Evolutionary conservation across 2,329 filamentous ascomycete genomes (phyloP).

Genomic region (Stromatinia cepivora): DNA sequence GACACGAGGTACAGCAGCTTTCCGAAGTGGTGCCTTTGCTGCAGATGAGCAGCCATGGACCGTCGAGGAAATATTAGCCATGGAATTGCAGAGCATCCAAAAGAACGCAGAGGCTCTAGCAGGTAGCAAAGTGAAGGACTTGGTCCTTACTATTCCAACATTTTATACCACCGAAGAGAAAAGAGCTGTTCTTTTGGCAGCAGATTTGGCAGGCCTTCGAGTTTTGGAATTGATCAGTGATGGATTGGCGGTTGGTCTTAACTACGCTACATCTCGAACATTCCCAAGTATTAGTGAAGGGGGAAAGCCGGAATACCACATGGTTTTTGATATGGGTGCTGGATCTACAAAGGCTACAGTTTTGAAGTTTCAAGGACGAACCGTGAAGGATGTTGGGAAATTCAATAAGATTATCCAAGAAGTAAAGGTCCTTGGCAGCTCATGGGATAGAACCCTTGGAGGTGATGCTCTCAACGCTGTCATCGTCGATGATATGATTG

Average conservation of each 20-base stretch:
- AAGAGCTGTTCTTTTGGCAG: conserved; percentile 79
- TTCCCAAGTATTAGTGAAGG: conserved; percentile 84
- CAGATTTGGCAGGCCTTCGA: conserved; percentile 83
- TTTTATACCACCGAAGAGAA: conserved; percentile 93
- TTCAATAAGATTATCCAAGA: conserved; percentile 98
- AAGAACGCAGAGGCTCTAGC: conserved; percentile 84
- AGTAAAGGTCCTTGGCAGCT: conserved; percentile 80
- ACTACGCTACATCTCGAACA: conserved; percentile 88
- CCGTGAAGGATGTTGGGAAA: conserved; percentile 86
- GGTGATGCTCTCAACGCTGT: conserved; percentile 86
- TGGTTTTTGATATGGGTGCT: conserved; percentile 97
- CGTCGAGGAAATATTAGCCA: conserved; percentile 91
- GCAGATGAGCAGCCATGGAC: conserved; percentile 66
- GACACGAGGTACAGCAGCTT: conserved; percentile 69
- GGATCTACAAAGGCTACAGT: conserved; percentile 90
- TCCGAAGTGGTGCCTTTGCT: conserved; percentile 71
- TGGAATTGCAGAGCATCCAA: conserved; percentile 91
- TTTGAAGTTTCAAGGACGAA: conserved; percentile 83
- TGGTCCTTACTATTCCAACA: conserved; percentile 83
- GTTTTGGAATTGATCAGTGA: conserved; percentile 85
- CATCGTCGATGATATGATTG: conserved; percentile 85
- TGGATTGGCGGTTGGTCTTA: conserved; percentile 86
- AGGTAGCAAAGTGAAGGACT: conserved; percentile 72
- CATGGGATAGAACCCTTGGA: conserved; percentile 87
- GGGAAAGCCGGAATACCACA: conserved; percentile 83